Evolutionary conservation across 768 basidiomycete species (phyloP).

Genomic region (Trametes cingulata): DNA sequence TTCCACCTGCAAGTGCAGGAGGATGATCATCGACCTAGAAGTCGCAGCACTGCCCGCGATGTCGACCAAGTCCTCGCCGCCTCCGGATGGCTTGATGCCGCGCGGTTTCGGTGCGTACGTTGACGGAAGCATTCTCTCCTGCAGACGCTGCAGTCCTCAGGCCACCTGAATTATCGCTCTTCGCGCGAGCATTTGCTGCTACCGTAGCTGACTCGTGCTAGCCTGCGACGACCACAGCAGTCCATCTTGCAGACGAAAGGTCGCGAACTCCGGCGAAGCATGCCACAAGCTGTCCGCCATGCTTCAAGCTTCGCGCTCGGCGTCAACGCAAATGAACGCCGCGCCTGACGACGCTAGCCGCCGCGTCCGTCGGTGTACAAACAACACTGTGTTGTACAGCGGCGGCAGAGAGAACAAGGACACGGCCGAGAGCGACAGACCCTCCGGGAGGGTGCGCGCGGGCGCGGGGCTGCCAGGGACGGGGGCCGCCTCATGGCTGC

Average conservation of each 20-base stretch:
- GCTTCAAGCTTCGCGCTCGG: neutral
- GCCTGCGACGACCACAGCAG: neutral
- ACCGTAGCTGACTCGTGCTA: neutral
- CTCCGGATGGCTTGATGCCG: conserved; percentile 25
- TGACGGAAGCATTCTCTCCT: conserved; percentile 14
- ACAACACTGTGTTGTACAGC: neutral
- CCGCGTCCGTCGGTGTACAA: neutral
- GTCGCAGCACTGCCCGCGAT: neutral
- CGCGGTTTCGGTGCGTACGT: conserved; percentile 25
- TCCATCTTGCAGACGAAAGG: neutral
- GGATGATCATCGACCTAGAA: conserved; percentile 4
- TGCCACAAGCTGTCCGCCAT: neutral
- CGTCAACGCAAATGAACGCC: neutral
- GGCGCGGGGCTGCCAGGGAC: conserved; percentile 11
- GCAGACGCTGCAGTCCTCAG: neutral
- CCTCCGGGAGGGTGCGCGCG: neutral
- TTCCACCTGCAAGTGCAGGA: neutral
- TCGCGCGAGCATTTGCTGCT: neutral
- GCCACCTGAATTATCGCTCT: neutral
- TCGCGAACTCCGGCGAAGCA: neutral
- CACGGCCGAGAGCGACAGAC: neutral
- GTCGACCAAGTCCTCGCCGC: conserved; percentile 7
- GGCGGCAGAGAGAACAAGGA: neutral
- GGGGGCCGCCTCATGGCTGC: conserved; percentile 37
- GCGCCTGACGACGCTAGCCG: neutral